Percentiles rank a stretch among this genome's conserved stretches.
These are phyloP conservation scores for Fomitopsis palustris DNA, from an alignment of 1,284 basidiomycete species.

Conservation along the genomic window DNA sequence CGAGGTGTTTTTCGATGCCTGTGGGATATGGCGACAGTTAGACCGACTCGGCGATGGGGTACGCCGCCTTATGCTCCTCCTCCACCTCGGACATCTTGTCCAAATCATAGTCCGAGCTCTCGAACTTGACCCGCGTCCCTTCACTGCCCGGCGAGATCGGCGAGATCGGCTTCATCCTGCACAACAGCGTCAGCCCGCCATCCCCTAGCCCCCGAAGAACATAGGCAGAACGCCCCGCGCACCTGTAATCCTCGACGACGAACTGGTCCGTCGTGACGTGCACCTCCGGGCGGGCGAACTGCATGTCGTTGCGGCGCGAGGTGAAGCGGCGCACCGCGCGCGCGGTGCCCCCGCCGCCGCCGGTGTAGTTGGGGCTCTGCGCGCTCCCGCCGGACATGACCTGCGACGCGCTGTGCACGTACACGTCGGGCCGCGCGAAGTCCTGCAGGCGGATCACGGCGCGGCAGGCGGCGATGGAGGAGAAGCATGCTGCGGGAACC, in stretches of 20 bases:
- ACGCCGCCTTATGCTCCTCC: not conserved
- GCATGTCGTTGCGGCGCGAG: constrained; percentile 12
- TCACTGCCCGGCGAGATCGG: not conserved
- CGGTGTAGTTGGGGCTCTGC: not conserved
- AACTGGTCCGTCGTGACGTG: constrained; percentile 59
- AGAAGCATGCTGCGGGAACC: constrained; percentile 60
- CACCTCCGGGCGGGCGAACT: constrained; percentile 45
- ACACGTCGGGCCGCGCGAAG: constrained; percentile 43
- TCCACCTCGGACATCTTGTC: not conserved
- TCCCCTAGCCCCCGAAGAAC: not conserved
- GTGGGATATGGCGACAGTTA: not conserved
- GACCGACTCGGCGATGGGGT: constrained; percentile 1
- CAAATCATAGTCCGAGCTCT: not conserved
- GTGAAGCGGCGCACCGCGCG: constrained; percentile 10
- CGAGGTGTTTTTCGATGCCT: not conserved
- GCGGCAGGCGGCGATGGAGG: constrained; percentile 62
- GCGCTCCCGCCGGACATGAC: constrained; percentile 22
- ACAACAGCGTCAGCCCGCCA: not conserved
- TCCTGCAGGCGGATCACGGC: constrained; percentile 61
- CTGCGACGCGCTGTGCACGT: constrained; percentile 44
- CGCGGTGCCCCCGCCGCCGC: not conserved
- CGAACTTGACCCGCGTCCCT: constrained; percentile 1
- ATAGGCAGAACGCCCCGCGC: constrained; percentile 4
- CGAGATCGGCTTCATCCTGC: constrained; percentile 1
- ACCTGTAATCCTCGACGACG: constrained; percentile 39